phyloP scores from a whole-genome alignment of 345 rosid genomes.

The Noccaea caerulescens region DNA sequence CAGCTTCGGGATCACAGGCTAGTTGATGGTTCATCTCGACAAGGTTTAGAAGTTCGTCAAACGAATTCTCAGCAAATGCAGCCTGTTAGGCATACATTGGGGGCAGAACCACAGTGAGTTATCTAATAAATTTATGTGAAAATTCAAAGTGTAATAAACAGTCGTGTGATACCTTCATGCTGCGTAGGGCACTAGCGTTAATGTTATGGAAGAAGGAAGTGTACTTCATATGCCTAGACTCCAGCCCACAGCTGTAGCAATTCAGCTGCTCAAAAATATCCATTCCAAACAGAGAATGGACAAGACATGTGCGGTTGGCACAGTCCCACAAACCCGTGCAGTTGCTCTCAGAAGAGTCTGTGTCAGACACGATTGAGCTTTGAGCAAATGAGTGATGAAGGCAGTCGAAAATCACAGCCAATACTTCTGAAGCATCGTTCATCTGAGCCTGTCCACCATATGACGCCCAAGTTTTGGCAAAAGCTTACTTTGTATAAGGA shows the following conservation, averaged over 20 bases:
- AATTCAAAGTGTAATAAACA: not conserved
- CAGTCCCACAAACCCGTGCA: conserved; percentile 82
- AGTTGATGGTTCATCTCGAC: conserved; percentile 93
- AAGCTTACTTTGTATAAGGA: not conserved
- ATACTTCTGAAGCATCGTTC: conserved; percentile 99
- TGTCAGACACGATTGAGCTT: conserved; percentile 59
- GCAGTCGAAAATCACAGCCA: conserved; percentile 84
- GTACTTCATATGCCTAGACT: conserved; percentile 87
- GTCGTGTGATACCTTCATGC: conserved; percentile 67
- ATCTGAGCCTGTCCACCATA: conserved; percentile 78
- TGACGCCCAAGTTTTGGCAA: conserved; percentile 17
- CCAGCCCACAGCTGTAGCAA: conserved; percentile 78
- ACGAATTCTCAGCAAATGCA: conserved; percentile 70
- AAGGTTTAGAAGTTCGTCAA: conserved; percentile 73
- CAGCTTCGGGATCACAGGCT: conserved; percentile 81
- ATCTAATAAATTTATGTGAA: not conserved
- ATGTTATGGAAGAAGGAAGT: conserved; percentile 91
- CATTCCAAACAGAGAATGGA: conserved; percentile 93
- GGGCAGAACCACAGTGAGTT: conserved; percentile 20
- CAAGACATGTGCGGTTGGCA: conserved; percentile 66
- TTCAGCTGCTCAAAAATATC: conserved; percentile 78
- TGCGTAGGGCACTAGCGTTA: conserved; percentile 89
- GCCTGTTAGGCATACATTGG: conserved; percentile 51
- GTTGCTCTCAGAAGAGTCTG: conserved; percentile 65
- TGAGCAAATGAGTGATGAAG: conserved; percentile 85